Conservation (phyloP, 2,329 filamentous ascomycete species). For the Ophiocordyceps camponoti-rufipedis region DNA sequence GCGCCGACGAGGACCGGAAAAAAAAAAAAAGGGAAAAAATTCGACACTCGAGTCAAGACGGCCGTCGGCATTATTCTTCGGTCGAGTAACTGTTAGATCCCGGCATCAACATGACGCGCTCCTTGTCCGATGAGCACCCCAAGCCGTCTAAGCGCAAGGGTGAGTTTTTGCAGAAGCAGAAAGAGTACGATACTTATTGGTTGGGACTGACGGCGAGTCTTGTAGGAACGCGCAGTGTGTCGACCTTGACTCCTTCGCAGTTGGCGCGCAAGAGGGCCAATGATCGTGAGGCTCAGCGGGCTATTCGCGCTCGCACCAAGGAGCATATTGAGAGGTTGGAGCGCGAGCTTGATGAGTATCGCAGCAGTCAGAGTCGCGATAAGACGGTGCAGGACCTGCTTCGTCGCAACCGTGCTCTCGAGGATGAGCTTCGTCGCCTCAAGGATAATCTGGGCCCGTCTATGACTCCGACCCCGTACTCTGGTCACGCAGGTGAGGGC, state of each 20-base stretch:
- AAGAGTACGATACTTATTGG: no score
- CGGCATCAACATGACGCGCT: constrained; percentile 17
- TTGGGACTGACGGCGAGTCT: no score
- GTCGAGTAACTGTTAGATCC: no score
- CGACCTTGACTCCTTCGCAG: constrained; percentile 74
- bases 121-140: constrained; percentile 22
- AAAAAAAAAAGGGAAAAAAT: background rate
- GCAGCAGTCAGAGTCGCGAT: constrained; percentile 27
- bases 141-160: constrained; percentile 28
- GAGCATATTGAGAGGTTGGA: constrained; percentile 69
- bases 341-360: constrained; percentile 54
- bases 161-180: no score
- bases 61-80: no score
- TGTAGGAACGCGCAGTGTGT: constrained; percentile 52
- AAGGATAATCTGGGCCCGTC: constrained; percentile 26
- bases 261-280: constrained; percentile 81
- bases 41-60: background rate
- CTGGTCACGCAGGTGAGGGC: constrained; percentile 18
- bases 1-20: background rate
- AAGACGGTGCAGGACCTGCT: constrained; percentile 32
- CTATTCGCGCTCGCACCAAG: constrained; percentile 73
- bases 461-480: constrained; percentile 21
- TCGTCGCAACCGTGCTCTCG: constrained; percentile 32
- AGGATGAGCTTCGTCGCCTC: constrained; percentile 30
- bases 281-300: constrained; percentile 76